Evolutionary conservation across 129 eudicot genomes (phyloP).

Genomic region (carrot (Daucus carota)): DNA sequence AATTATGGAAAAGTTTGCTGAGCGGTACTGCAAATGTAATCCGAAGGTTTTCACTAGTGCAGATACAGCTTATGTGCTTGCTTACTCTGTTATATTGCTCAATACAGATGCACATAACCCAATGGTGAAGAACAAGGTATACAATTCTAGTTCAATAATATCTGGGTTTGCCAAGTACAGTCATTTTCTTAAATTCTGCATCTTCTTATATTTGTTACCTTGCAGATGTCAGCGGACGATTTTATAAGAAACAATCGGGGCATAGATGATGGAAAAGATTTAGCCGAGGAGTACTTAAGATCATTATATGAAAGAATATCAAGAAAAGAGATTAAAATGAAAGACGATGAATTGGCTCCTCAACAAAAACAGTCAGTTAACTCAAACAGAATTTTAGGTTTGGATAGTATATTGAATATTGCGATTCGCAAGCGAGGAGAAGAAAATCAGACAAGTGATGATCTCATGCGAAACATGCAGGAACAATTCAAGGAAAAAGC

Average conservation of each 20-base stretch:
- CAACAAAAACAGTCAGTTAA: constrained; percentile 78
- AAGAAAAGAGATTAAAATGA: constrained; percentile 87
- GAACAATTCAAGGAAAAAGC: constrained; percentile 98
- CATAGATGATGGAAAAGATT: constrained; percentile 95
- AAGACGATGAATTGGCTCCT: constrained; percentile 67
- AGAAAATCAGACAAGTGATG: constrained; percentile 72
- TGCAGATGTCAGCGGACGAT: constrained; percentile 98
- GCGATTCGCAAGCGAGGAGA: constrained; percentile 76
- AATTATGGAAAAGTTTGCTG: constrained; percentile 98
- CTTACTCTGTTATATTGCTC: constrained; percentile 89
- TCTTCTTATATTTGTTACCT: constrained; percentile 4
- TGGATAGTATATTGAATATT: constrained; percentile 81
- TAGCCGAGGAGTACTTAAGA: constrained; percentile 89
- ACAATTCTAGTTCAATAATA: constrained; percentile 8
- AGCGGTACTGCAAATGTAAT: constrained; percentile 94
- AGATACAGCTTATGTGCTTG: constrained; percentile 97
- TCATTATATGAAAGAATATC: constrained; percentile 83
- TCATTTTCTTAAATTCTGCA: background rate
- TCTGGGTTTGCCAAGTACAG: background rate
- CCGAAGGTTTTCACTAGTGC: constrained; percentile 91
- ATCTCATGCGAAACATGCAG: constrained; percentile 88
- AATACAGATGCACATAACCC: constrained; percentile 99
- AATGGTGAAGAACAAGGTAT: constrained; percentile 95
- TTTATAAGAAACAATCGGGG: constrained; percentile 95
- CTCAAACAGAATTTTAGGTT: constrained; percentile 63